Conservation (phyloP, 2,329 filamentous ascomycete species). For the Leptosphaerulina australis region DNA sequence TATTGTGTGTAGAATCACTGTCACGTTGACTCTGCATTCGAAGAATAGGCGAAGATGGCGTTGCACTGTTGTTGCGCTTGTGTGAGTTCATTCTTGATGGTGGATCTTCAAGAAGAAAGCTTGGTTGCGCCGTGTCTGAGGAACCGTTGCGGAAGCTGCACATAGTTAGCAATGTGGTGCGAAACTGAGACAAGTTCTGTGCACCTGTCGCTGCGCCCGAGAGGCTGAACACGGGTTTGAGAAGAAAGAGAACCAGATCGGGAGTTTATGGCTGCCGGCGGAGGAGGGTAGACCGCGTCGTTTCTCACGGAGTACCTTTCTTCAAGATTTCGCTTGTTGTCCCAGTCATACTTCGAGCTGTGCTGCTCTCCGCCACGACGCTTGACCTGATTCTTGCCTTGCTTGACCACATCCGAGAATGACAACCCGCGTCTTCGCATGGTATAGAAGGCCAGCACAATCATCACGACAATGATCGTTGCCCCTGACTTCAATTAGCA, state of each 20-base stretch:
- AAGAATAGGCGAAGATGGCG: slow-evolving; percentile 42
- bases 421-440: slow-evolving; percentile 48
- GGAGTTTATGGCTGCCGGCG: slow-evolving; percentile 23
- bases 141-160: slow-evolving; percentile 29
- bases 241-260: slow-evolving; percentile 39
- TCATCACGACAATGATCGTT: slow-evolving; percentile 48
- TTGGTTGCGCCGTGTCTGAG: slow-evolving; percentile 20
- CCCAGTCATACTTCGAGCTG: slow-evolving; percentile 32
- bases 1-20: slow-evolving; percentile 43
- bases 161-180: slow-evolving; percentile 5
- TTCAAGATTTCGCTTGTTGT: slow-evolving; percentile 33
- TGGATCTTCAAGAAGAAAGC: slow-evolving; percentile 37
- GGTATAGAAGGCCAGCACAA: slow-evolving; percentile 44
- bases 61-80: slow-evolving; percentile 37
- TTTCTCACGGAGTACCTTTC: slow-evolving; percentile 36
- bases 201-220: slow-evolving; percentile 40
- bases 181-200: not conserved
- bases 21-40: slow-evolving; percentile 33
- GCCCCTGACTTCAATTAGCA: slow-evolving; percentile 39
- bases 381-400: slow-evolving; percentile 31
- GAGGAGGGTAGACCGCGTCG: slow-evolving; percentile 35
- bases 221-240: slow-evolving; percentile 37
- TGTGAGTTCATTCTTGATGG: slow-evolving; percentile 36
- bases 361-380: slow-evolving; percentile 32
- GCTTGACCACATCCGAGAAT: slow-evolving; percentile 36